Evolutionary conservation across 331 rosid species (phyloP), one percentile per base, ranked within the genome.

Genomic region (Quercus lobata): DNA sequence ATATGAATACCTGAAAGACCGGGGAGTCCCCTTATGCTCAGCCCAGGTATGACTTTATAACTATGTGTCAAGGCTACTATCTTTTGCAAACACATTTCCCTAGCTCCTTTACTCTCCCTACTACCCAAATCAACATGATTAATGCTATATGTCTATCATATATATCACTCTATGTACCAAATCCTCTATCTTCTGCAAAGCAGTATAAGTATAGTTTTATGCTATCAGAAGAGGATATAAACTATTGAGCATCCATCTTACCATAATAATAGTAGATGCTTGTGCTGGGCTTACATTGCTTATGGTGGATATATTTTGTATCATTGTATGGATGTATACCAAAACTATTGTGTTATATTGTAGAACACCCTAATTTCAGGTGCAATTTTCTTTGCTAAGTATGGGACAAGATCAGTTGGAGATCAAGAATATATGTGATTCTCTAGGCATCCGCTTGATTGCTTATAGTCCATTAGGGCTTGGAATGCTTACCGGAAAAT

Each of bases 401-500:
- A 80, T 83, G 77, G 98, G 99, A 68, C 81, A 87, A 71, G 98
- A 93, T 70, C 99, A 93, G 71, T 75, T 93, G 83, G 96, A 91
- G 90, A 87, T 87, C 80, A 95, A 93, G 86, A 84, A 79, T 30
- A 83, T 93, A 80, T 93, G 99, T 71, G 98, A 95, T 80, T 86
- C 92, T 79, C 84, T 93, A 6, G 99, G 98, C 25, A 88, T 93
- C 71, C 94, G 93, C 16, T 34, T 95, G 81, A 95, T 95, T 76
- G 94, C 99, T 74, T 95, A 95, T 77, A 95, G 99, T 84, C 98
- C 99, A 60, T 83, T 95, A 77, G 98, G 99, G 80, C 97, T 95
- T 68, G 99, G 98, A 84, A 95, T 95, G 99, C 99, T 95, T 82
- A 91, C 98, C 2, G 98, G 99, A 87, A 93, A 95, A 82, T 95